A percentile compares a stretch with the other conserved stretches of the same genome.
phyloP scores from a whole-genome alignment of 2,329 filamentous ascomycete species.

The Fusarium pininemorale region DNA sequence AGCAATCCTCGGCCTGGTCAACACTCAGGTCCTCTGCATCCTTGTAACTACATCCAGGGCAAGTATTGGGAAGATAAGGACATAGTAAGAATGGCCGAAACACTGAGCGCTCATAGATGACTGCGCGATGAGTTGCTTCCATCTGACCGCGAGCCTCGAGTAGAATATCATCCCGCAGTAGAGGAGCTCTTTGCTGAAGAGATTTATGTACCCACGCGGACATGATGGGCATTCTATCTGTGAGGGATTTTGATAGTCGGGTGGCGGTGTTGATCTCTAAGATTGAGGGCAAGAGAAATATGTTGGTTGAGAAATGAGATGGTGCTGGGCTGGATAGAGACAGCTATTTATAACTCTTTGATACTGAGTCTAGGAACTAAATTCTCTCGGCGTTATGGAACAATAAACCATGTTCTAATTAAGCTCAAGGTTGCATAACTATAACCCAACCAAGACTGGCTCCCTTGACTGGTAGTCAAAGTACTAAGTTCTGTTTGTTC shows the following conservation, averaged over 20 bases:
- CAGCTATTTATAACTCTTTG: neutral
- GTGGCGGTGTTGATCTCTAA: neutral
- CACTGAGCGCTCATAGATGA: accelerated
- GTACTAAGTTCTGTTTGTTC: too few species aligned
- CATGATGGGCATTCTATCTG: neutral
- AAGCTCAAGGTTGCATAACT: too few species aligned
- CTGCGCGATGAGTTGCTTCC: neutral
- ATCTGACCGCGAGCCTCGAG: neutral
- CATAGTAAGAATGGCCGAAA: neutral
- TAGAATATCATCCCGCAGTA: accelerated
- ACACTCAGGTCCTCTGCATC: neutral
- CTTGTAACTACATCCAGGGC: accelerated
- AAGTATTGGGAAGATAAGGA: neutral
- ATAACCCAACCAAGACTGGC: too few species aligned
- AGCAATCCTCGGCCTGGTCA: neutral
- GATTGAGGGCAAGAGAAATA: neutral
- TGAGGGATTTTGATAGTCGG: accelerated
- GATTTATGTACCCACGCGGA: too few species aligned
- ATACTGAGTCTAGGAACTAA: accelerated
- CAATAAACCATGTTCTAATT: too few species aligned
- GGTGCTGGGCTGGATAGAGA: neutral
- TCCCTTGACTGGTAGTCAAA: accelerated
- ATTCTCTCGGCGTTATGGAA: accelerated
- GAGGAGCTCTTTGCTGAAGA: neutral
- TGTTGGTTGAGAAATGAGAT: neutral